These are phyloP conservation scores for Kwoniella newhampshirensis DNA, from an alignment of 768 basidiomycete genomes.

Conservation along the genomic window DNA sequence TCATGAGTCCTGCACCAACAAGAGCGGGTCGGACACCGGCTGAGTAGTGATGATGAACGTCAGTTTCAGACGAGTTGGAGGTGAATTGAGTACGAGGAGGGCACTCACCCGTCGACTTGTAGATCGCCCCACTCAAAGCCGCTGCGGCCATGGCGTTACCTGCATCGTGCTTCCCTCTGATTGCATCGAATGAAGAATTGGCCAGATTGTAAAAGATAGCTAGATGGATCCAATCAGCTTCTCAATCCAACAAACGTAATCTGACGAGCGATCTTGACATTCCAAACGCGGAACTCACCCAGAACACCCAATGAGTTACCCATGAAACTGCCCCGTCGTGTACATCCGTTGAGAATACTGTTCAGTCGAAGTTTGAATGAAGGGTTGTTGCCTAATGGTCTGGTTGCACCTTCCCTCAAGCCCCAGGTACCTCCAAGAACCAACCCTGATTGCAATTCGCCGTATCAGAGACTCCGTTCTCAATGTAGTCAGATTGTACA, in stretches of 20 bases:
- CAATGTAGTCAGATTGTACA: not conserved
- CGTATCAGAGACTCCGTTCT: too few species aligned
- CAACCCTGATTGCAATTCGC: too few species aligned
- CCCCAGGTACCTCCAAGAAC: constrained; percentile 95
- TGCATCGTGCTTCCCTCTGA: constrained; percentile 87
- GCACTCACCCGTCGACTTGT: constrained; percentile 85
- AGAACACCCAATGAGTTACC: constrained; percentile 98
- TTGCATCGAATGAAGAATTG: constrained; percentile 87
- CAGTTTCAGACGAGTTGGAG: constrained; percentile 14
- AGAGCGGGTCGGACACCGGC: constrained; percentile 89
- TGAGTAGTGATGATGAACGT: constrained; percentile 51
- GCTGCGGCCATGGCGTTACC: constrained; percentile 90
- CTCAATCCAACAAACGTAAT: too few species aligned
- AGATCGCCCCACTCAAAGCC: constrained; percentile 82
- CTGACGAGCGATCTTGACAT: not conserved
- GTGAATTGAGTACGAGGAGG: constrained; percentile 43
- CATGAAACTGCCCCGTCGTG: constrained; percentile 93
- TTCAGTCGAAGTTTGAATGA: constrained; percentile 78
- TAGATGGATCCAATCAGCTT: too few species aligned
- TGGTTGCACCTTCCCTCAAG: constrained; percentile 83
- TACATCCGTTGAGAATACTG: constrained; percentile 93
- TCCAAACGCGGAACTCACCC: constrained; percentile 62
- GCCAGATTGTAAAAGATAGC: constrained; percentile 94
- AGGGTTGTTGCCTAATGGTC: constrained; percentile 58
- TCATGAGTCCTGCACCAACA: constrained; percentile 83